Percentiles rank a stretch among this genome's conserved stretches.
These are phyloP conservation scores for Batkoa obscura DNA, from an alignment of 371 early-diverging fungal species.

Conservation along the genomic window DNA sequence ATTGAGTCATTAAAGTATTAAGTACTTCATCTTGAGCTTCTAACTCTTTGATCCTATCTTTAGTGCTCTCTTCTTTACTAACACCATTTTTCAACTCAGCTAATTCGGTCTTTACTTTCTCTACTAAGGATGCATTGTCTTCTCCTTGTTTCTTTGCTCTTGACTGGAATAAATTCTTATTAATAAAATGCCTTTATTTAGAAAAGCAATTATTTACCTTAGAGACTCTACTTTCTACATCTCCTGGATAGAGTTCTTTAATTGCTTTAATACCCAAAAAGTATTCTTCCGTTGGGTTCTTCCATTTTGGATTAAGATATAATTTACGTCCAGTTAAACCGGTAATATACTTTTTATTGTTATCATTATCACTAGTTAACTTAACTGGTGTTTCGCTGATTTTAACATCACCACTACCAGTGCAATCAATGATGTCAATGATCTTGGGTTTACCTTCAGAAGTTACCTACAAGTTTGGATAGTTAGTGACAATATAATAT, in stretches of 20 bases:
- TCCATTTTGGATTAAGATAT: conserved; percentile 45
- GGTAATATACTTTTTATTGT: conserved; percentile 13
- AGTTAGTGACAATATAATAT: neutral
- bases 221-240: conserved; percentile 28
- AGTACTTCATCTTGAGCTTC: conserved; percentile 50
- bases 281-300: conserved; percentile 59
- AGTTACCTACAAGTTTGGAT: conserved; percentile 28
- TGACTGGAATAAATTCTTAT: neutral
- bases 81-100: conserved; percentile 41
- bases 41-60: conserved; percentile 21
- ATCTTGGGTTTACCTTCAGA: conserved; percentile 78
- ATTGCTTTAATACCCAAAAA: conserved; percentile 65
- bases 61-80: neutral
- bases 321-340: conserved; percentile 64
- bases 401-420: conserved; percentile 62
- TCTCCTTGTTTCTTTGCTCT: neutral
- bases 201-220: conserved; percentile 13
- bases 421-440: conserved; percentile 83
- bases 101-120: conserved; percentile 39
- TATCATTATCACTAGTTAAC: conserved; percentile 19
- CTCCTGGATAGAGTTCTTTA: conserved; percentile 56
- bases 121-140: neutral
- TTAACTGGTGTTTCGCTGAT: conserved; percentile 26
- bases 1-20: conserved; percentile 26
- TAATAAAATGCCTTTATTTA: neutral